phyloP scores from a whole-genome alignment of 1,284 basidiomycete genomes.

The Heterobasidion irregulare region DNA sequence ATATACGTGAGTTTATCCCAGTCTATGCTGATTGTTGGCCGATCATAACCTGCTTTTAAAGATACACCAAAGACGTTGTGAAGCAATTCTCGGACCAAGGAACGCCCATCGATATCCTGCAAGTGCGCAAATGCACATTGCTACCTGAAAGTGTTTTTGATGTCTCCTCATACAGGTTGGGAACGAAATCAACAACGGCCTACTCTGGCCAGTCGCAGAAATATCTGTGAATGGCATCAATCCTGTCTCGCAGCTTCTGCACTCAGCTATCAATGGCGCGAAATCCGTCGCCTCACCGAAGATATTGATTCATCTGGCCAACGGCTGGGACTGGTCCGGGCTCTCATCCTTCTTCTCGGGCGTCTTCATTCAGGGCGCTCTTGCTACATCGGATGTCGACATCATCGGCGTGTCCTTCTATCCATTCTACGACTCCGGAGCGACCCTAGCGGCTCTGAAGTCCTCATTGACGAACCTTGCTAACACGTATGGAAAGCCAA shows the following conservation, averaged over 20 bases:
- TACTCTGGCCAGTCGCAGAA: constrained; percentile 52
- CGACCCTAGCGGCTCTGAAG: constrained; percentile 40
- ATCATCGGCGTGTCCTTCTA: constrained; percentile 60
- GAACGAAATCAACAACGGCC: constrained; percentile 55
- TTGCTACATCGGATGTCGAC: constrained; percentile 43
- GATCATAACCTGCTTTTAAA: constrained; percentile 12
- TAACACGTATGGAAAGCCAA: constrained; percentile 40
- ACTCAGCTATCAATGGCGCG: constrained; percentile 43
- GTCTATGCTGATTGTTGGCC: background rate
- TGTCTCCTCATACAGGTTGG: constrained; percentile 33
- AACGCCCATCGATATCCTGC: constrained; percentile 45
- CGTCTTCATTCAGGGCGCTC: constrained; percentile 45
- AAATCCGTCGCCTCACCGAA: constrained; percentile 38
- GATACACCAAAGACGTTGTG: constrained; percentile 47
- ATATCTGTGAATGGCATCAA: constrained; percentile 47
- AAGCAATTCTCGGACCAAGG: constrained; percentile 42
- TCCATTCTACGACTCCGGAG: constrained; percentile 53
- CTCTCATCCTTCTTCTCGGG: constrained; percentile 42
- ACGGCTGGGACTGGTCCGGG: constrained; percentile 47
- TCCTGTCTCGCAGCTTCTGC: constrained; percentile 48
- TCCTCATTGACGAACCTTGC: constrained; percentile 42
- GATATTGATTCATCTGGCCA: constrained; percentile 54
- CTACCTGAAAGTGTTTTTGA: background rate
- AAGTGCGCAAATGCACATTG: constrained; percentile 20
- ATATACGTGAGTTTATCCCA: constrained; percentile 30